Conservation (phyloP, 495 filamentous ascomycete genomes). For the Amphirosellinia nigrospora region DNA sequence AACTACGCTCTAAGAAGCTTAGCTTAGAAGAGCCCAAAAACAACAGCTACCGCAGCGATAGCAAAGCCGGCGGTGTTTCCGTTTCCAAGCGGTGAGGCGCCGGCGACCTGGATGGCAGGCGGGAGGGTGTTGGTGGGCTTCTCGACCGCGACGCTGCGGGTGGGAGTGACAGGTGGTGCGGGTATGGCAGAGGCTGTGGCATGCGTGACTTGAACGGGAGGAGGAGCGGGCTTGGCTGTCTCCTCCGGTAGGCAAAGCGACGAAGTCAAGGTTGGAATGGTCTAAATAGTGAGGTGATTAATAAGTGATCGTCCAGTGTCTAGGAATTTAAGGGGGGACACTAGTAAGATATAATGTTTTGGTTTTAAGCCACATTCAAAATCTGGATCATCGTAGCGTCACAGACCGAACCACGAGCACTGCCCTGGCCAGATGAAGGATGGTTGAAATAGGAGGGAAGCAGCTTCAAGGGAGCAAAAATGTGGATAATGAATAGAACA, state of each 20-base stretch:
- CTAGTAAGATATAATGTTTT: background rate
- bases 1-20: background rate
- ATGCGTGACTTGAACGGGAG: background rate
- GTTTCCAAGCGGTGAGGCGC: slow-evolving; percentile 2
- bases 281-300: too few species aligned
- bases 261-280: slow-evolving; percentile 18
- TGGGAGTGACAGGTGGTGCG: background rate
- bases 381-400: background rate
- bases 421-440: background rate
- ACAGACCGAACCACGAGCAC: slow-evolving; percentile 1
- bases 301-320: background rate
- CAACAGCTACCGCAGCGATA: background rate
- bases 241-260: slow-evolving; percentile 12
- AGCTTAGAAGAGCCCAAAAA: slow-evolving; percentile 8
- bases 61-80: background rate
- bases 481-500: background rate
- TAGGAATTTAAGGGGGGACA: background rate
- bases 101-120: slow-evolving; percentile 11
- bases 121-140: background rate
- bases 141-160: background rate
- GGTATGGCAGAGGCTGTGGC: background rate
- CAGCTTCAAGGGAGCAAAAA: background rate
- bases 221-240: background rate
- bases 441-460: background rate
- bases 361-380: too few species aligned